Conservation (phyloP, 805 yeast genomes). For the Pichia membranifaciens region DNA sequence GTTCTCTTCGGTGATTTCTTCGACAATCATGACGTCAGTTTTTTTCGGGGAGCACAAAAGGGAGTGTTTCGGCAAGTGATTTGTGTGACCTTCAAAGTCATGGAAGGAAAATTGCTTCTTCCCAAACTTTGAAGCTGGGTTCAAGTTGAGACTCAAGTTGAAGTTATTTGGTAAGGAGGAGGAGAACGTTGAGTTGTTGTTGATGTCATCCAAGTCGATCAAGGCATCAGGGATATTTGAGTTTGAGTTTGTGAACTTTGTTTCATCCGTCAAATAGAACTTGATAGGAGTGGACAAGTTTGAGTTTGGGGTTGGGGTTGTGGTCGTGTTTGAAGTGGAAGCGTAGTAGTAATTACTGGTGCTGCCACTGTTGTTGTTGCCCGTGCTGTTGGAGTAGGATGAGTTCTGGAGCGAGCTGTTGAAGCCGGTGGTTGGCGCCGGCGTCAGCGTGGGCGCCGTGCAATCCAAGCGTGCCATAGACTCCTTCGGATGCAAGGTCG, state of each 20-base stretch:
- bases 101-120: background rate
- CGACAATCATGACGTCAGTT: conserved; percentile 27
- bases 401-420: background rate
- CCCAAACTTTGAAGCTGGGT: conserved; percentile 13
- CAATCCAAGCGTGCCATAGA: too few species aligned
- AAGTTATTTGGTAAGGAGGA: background rate
- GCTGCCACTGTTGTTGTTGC: background rate
- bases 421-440: too few species aligned
- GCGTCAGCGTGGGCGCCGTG: too few species aligned
- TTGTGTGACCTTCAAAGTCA: background rate
- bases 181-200: conserved; percentile 14
- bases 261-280: conserved; percentile 31
- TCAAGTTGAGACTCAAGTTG: background rate
- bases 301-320: background rate
- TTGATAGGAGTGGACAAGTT: conserved; percentile 16
- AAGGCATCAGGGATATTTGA: conserved; percentile 30
- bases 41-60: conserved; percentile 29
- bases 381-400: background rate
- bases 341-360: background rate
- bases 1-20: conserved; percentile 28
- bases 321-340: background rate
- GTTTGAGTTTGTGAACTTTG: conserved; percentile 20
- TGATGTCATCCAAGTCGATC: conserved; percentile 31
- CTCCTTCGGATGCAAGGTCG: too few species aligned
- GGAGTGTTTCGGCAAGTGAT: conserved; percentile 25